Percentiles rank a stretch among this genome's conserved stretches.
Conservation (phyloP, 2,329 filamentous ascomycete species). For the Purpureocillium lavendulum region DNA sequence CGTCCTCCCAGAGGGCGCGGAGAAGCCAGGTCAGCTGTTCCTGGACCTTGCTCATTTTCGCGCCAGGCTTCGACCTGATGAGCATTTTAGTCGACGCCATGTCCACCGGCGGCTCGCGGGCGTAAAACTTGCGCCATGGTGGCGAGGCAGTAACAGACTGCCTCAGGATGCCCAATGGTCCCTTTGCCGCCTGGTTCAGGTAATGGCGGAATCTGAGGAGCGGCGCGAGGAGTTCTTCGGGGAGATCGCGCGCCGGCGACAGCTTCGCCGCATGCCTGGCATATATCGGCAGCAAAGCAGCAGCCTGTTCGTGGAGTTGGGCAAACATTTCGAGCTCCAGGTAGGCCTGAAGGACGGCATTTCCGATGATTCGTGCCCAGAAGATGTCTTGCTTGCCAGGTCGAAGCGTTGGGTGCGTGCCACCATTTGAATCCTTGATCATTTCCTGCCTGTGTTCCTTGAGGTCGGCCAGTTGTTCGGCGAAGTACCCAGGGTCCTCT, state of each 20-base stretch:
- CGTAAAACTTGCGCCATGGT: conserved; percentile 25
- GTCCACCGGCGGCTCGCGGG: conserved; percentile 16
- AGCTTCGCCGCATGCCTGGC: conserved; percentile 22
- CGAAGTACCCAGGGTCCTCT: conserved; percentile 52
- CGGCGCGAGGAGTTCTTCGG: conserved; percentile 21
- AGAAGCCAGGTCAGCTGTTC: conserved; percentile 27
- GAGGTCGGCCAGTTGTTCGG: conserved; percentile 29
- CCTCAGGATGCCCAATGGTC: conserved; percentile 16
- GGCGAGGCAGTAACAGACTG: conserved; percentile 23
- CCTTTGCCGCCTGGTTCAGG: conserved; percentile 22
- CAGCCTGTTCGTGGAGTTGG: conserved; percentile 23
- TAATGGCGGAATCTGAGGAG: conserved; percentile 31
- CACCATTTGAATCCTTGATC: conserved; percentile 28
- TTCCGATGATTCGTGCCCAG: conserved; percentile 30
- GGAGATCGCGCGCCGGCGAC: conserved; percentile 19
- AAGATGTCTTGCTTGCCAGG: conserved; percentile 14
- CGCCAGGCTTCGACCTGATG: conserved; percentile 7
- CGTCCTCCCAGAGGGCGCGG: conserved; percentile 27
- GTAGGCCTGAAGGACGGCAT: conserved; percentile 22
- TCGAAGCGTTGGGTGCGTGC: conserved; percentile 16
- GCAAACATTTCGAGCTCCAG: conserved; percentile 27
- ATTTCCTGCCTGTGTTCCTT: conserved; percentile 38
- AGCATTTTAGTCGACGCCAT: conserved; percentile 13
- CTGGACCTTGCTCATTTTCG: conserved; percentile 12
- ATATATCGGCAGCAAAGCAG: conserved; percentile 18